phyloP scores from a whole-genome alignment of 1,139 yeast genomes.

The Magnusiomyces paraingens region DNA sequence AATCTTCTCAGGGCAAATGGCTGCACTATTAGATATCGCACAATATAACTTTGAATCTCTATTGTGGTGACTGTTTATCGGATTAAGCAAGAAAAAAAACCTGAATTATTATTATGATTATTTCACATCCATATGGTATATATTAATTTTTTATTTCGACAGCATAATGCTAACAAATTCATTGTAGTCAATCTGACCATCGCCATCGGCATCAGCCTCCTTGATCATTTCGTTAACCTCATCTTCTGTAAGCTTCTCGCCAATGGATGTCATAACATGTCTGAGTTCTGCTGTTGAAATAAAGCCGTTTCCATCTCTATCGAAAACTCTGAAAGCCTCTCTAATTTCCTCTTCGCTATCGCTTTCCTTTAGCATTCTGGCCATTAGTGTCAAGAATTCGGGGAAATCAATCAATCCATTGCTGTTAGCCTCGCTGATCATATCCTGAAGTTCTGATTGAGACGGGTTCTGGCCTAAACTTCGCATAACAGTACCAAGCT shows the following conservation, averaged over 20 bases:
- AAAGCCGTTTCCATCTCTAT: constrained; percentile 91
- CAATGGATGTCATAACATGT: constrained; percentile 93
- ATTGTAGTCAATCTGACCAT: constrained; percentile 91
- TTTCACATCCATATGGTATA: too few relatives aligned
- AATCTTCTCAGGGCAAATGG: too few relatives aligned
- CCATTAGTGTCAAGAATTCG: constrained; percentile 71
- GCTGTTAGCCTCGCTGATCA: constrained; percentile 91
- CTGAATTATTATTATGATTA: too few relatives aligned
- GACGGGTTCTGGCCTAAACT: constrained; percentile 96
- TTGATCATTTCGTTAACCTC: constrained; percentile 96
- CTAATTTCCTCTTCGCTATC: constrained; percentile 85
- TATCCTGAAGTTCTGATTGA: constrained; percentile 89
- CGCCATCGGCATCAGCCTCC: constrained; percentile 75
- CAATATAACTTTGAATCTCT: too few relatives aligned
- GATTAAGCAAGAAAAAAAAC: too few relatives aligned
- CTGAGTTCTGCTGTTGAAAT: constrained; percentile 93
- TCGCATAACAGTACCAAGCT: constrained; percentile 97
- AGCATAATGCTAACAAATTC: constrained; percentile 64
- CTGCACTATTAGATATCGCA: too few relatives aligned
- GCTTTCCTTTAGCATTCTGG: constrained; percentile 91
- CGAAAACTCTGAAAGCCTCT: constrained; percentile 88
- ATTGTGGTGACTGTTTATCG: too few relatives aligned
- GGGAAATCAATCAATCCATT: constrained; percentile 78
- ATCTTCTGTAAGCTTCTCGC: constrained; percentile 90
- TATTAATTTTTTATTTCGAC: background rate